Evolutionary conservation across 1,139 yeast genomes (phyloP), one percentile per base, ranked within the genome.

Genomic region (Pichia sp.): DNA sequence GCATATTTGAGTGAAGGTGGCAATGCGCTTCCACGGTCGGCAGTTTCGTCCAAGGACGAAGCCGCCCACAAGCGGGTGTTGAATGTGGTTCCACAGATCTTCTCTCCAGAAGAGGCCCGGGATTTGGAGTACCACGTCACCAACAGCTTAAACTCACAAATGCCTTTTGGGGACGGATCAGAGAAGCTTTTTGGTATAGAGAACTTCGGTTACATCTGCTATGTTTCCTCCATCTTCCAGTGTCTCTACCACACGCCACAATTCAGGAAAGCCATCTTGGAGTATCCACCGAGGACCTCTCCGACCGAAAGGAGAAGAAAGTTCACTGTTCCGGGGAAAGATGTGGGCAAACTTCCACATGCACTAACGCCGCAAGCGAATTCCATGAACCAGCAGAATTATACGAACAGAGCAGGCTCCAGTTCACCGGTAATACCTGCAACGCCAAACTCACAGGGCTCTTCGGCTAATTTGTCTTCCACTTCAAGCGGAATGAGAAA

Each of bases 161-260:
- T 70, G 46, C 79, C 76, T 4, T 81, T 70, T 64, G 91, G 90
- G 6, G 85, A 83, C 67, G 92, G 91, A 1, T 73, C 83, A 14
- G 74, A 78, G 57, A 86, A 91, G 70, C 80, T 91, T 44, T 93
- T 85, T 71, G 99, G 99, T 5, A 84, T 92, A 82, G 98, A 93
- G 69, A 93, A 93, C 71, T 92, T 91, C 69, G 97, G 98, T 36
- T 85, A 88, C 69, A 92, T 96, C 0, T 92, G 98, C 72, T 93
- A 93, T 71, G 90, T 96, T 70, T 93, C 93, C 66, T 90, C 97
- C 10, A 87, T 93, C 30, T 73, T 93, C 33, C 99, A 93, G 69
- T 90, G 96, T 63, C 78, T 93, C 29, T 93, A 81, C 73, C 85
- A 87, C 69, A 78, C 93, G 1, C 80, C 80, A 47, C 79, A 77